Conservation (phyloP, 2,329 filamentous ascomycete species). For the Aspergillus oerlinghausenensis region DNA sequence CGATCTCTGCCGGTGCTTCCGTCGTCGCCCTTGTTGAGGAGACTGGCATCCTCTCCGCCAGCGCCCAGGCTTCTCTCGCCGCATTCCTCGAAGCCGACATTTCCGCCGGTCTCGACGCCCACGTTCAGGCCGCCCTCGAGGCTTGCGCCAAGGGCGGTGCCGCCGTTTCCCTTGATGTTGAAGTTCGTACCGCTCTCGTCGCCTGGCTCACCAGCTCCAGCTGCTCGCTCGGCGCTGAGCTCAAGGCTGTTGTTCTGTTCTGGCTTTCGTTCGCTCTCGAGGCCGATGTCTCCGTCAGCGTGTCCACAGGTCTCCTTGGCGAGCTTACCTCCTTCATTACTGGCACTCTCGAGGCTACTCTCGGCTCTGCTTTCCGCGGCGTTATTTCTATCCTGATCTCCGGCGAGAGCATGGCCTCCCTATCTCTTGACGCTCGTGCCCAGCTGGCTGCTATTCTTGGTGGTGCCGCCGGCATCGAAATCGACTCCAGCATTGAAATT, state of each 20-base stretch:
- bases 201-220: conserved; percentile 28
- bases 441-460: conserved; percentile 34
- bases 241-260: conserved; percentile 33
- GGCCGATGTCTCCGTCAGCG: conserved; percentile 23
- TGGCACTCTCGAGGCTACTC: conserved; percentile 21
- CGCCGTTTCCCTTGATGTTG: conserved; percentile 23
- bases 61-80: conserved; percentile 26
- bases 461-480: conserved; percentile 42
- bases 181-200: conserved; percentile 27
- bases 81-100: conserved; percentile 31
- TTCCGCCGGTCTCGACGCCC: conserved; percentile 22
- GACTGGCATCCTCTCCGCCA: conserved; percentile 23
- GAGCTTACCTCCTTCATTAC: conserved; percentile 29
- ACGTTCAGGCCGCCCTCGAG: conserved; percentile 26
- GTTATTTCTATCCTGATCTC: conserved; percentile 27
- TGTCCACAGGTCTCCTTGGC: conserved; percentile 23
- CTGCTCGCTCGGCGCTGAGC: conserved; percentile 32
- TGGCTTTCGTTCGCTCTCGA: conserved; percentile 32
- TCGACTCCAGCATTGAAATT: conserved; percentile 50
- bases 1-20: conserved; percentile 31
- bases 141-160: conserved; percentile 26
- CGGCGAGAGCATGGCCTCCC: conserved; percentile 28
- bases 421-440: conserved; percentile 30
- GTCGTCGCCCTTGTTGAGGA: conserved; percentile 26
- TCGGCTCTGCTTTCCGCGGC: conserved; percentile 30